Evolutionary conservation across 2,329 filamentous ascomycete genomes (phyloP).

Genomic region (Trichophyton benhamiae): DNA sequence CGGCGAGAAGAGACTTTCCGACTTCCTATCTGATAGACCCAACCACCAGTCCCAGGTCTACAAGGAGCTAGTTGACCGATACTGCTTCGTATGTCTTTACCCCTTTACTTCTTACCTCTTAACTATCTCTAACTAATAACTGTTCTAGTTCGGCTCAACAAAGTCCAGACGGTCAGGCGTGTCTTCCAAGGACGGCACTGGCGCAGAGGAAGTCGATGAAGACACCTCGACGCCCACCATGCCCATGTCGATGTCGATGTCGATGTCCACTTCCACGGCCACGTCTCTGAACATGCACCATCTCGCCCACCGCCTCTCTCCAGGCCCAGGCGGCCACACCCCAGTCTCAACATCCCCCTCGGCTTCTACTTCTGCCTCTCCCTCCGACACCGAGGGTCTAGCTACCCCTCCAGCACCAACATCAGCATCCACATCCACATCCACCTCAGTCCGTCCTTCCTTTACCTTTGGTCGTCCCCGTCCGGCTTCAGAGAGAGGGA

Average conservation of each 20-base stretch:
- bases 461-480: not conserved
- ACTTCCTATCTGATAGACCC: slow-evolving; percentile 42
- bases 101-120: not conserved
- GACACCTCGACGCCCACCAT: not conserved
- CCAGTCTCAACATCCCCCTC: not conserved
- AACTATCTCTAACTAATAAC: too few relatives aligned
- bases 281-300: not conserved
- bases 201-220: not conserved
- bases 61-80: slow-evolving; percentile 94
- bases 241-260: not conserved
- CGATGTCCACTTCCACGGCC: too few relatives aligned
- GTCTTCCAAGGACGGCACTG: not conserved
- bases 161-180: slow-evolving; percentile 8
- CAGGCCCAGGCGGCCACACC: not conserved
- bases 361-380: not conserved
- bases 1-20: slow-evolving; percentile 1
- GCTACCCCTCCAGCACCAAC: not conserved
- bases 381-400: not conserved
- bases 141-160: slow-evolving; percentile 10
- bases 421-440: not conserved
- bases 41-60: slow-evolving; percentile 79
- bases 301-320: not conserved
- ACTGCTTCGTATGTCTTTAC: slow-evolving; percentile 87
- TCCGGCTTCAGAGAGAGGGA: not conserved
- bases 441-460: not conserved